These are phyloP conservation scores for Lecanicillium sp. DNA, from an alignment of 2,329 filamentous ascomycete genomes.

Conservation along the genomic window DNA sequence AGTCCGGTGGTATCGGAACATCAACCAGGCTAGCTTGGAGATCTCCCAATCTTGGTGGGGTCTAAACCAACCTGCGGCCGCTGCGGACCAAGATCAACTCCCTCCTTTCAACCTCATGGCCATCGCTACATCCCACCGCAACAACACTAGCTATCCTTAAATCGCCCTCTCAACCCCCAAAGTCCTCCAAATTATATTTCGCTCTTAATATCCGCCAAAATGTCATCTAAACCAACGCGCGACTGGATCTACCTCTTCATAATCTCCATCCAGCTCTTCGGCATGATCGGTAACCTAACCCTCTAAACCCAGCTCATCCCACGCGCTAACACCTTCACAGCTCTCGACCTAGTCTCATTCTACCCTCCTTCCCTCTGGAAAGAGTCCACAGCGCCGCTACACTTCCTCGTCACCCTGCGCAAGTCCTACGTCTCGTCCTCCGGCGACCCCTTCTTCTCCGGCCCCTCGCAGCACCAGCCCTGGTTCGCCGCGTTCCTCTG, in stretches of 20 bases:
- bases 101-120: too few relatives aligned
- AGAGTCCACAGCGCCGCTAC: slow-evolving; percentile 33
- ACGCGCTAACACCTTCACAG: slow-evolving; percentile 21
- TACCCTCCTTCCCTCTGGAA: slow-evolving; percentile 42
- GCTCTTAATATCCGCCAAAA: background rate
- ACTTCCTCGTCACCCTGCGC: slow-evolving; percentile 38
- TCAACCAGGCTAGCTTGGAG: too few relatives aligned
- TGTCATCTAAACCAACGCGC: slow-evolving; percentile 11
- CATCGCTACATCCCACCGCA: too few relatives aligned
- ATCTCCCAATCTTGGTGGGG: too few relatives aligned
- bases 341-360: slow-evolving; percentile 45
- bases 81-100: too few relatives aligned
- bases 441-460: slow-evolving; percentile 45
- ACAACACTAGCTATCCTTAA: too few relatives aligned
- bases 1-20: too few relatives aligned
- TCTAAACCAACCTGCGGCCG: too few relatives aligned
- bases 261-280: slow-evolving; percentile 23
- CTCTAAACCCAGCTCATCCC: background rate
- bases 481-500: slow-evolving; percentile 46
- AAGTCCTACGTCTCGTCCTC: slow-evolving; percentile 37
- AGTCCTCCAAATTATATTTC: too few relatives aligned
- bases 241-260: slow-evolving; percentile 29
- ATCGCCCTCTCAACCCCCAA: too few relatives aligned
- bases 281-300: slow-evolving; percentile 27
- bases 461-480: slow-evolving; percentile 26